phyloP scores from a whole-genome alignment of 345 rosid species.

The Erysimum cheiranthoides region DNA sequence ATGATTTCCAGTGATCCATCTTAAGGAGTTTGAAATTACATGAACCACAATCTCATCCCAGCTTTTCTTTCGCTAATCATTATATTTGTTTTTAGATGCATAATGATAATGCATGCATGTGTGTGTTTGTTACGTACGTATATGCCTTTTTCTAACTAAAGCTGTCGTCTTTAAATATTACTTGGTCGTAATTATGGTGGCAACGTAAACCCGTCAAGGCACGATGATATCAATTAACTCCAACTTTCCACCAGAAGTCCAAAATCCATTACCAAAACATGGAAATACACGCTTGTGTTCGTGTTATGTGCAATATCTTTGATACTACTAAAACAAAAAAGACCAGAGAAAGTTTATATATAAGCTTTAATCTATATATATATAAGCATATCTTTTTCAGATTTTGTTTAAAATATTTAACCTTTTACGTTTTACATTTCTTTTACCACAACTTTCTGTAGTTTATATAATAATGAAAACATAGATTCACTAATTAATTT shows the following conservation, averaged over 20 bases:
- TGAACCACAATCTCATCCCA: constrained; percentile 17
- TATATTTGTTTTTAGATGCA: constrained; percentile 10
- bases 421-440: too few species aligned
- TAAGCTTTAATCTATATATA: neutral
- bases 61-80: constrained; percentile 19
- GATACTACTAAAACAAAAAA: neutral
- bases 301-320: constrained; percentile 6
- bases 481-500: neutral
- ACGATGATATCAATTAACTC: constrained; percentile 29
- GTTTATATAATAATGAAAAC: too few species aligned
- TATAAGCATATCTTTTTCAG: neutral
- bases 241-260: neutral
- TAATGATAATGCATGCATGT: constrained; percentile 44
- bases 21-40: constrained; percentile 8
- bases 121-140: constrained; percentile 34
- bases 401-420: neutral
- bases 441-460: neutral
- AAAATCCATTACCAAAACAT: constrained; percentile 11
- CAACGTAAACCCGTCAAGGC: constrained; percentile 40
- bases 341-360: neutral
- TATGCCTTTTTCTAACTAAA: constrained; percentile 17
- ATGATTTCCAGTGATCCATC: constrained; percentile 1
- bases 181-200: constrained; percentile 42
- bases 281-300: constrained; percentile 9
- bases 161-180: constrained; percentile 26